Evolutionary conservation across 441 rosid species (phyloP).

Genomic region (Gossypium schwendimanii): DNA sequence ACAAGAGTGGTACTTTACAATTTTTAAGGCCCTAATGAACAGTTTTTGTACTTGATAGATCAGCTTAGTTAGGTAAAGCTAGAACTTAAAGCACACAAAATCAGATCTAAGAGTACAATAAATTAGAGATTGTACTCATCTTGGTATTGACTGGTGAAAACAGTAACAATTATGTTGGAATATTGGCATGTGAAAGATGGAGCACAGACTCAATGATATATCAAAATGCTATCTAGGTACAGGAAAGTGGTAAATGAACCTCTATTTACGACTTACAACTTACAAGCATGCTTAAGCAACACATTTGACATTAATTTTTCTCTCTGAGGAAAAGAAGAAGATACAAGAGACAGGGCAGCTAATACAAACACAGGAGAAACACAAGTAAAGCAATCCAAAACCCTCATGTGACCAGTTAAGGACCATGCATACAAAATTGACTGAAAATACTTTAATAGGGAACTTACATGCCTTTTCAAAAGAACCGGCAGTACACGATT

Average conservation of each 20-base stretch:
- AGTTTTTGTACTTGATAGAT: neutral
- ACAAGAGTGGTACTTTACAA: neutral
- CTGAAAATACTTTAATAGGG: slow-evolving; percentile 15
- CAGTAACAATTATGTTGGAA: neutral
- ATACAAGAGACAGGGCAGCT: neutral
- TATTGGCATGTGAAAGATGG: neutral
- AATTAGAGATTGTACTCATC: neutral
- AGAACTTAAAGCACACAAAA: neutral
- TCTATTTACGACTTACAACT: neutral
- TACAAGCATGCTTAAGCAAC: neutral
- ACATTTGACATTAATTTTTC: neutral
- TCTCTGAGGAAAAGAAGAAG: neutral
- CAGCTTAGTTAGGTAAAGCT: neutral
- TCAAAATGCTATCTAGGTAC: neutral
- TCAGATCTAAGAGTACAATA: neutral
- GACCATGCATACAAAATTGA: neutral
- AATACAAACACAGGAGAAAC: neutral
- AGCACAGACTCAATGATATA: neutral
- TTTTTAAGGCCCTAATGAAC: neutral
- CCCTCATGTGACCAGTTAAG: neutral
- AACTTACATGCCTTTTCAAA: slow-evolving; percentile 98
- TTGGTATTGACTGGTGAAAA: neutral
- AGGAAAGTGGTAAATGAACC: neutral
- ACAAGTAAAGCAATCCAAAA: neutral
- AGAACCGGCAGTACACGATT: slow-evolving; percentile 81